These are phyloP conservation scores for Heterobasidion annosum DNA, from an alignment of 1,284 basidiomycete genomes.

Conservation along the genomic window DNA sequence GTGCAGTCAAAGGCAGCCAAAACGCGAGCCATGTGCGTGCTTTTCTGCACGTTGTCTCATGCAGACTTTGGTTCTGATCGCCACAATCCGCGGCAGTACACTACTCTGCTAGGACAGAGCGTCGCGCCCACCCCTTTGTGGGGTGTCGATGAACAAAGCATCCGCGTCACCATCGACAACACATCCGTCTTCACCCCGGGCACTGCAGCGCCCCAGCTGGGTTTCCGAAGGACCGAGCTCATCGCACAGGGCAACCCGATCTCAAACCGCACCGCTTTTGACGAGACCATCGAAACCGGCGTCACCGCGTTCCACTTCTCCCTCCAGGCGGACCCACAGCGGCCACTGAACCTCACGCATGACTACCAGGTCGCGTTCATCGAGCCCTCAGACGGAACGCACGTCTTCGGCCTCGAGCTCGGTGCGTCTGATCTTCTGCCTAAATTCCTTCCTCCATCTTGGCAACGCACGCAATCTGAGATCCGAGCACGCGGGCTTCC, in stretches of 20 bases:
- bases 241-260: slow-evolving; percentile 33
- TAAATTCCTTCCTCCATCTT: neutral
- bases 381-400: slow-evolving; percentile 46
- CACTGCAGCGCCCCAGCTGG: slow-evolving; percentile 33
- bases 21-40: slow-evolving; percentile 34
- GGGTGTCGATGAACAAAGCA: slow-evolving; percentile 33
- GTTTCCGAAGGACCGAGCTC: slow-evolving; percentile 51
- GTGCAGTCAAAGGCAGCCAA: slow-evolving; percentile 42
- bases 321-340: slow-evolving; percentile 32
- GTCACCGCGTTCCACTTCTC: slow-evolving; percentile 49
- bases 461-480: too few species aligned
- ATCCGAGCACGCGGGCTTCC: too few species aligned
- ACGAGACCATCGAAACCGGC: slow-evolving; percentile 31
- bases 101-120: slow-evolving; percentile 29
- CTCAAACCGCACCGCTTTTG: slow-evolving; percentile 28
- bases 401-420: slow-evolving; percentile 48
- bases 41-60: neutral
- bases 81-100: slow-evolving; percentile 29
- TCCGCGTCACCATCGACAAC: slow-evolving; percentile 47
- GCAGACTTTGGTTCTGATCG: neutral
- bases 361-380: slow-evolving; percentile 60
- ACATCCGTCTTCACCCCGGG: slow-evolving; percentile 52
- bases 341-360: slow-evolving; percentile 41
- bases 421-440: slow-evolving; percentile 22
- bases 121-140: slow-evolving; percentile 40